Percentiles rank a stretch among this genome's conserved stretches.
These are phyloP conservation scores for Gliomastix tumulicola DNA, from an alignment of 2,329 filamentous ascomycete species.

Conservation along the genomic window DNA sequence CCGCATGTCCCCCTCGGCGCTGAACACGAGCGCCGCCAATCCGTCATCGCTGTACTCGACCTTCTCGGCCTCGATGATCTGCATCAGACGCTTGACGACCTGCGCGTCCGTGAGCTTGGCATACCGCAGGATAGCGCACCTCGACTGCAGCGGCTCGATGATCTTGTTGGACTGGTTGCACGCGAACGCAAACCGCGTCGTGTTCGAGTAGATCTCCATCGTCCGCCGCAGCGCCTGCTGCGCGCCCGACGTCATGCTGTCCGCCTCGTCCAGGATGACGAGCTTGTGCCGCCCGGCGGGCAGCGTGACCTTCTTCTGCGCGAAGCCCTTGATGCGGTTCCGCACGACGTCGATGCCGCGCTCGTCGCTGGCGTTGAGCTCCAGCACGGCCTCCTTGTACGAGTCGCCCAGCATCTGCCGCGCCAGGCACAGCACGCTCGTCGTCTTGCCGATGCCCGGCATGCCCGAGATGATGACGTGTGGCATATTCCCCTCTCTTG, in stretches of 20 bases:
- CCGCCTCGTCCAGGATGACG: slow-evolving; percentile 95
- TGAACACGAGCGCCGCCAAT: slow-evolving; percentile 92
- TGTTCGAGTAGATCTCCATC: slow-evolving; percentile 98
- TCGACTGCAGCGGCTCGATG: slow-evolving; percentile 95
- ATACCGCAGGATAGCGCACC: slow-evolving; percentile 93
- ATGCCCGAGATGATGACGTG: slow-evolving; percentile 99
- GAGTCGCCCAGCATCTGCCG: slow-evolving; percentile 84
- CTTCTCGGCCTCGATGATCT: slow-evolving; percentile 88
- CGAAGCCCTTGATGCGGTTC: slow-evolving; percentile 96
- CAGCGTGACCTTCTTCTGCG: slow-evolving; percentile 96
- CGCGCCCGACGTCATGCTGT: slow-evolving; percentile 95
- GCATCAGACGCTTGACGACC: slow-evolving; percentile 81
- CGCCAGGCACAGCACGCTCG: slow-evolving; percentile 87
- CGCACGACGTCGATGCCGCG: slow-evolving; percentile 96
- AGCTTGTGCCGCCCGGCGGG: slow-evolving; percentile 88
- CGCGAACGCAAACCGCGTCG: slow-evolving; percentile 93
- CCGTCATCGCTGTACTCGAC: slow-evolving; percentile 91
- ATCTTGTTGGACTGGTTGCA: slow-evolving; percentile 99
- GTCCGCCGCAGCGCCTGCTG: slow-evolving; percentile 92
- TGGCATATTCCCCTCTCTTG: slow-evolving; percentile 98
- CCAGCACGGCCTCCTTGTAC: slow-evolving; percentile 95
- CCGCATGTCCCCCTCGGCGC: slow-evolving; percentile 95
- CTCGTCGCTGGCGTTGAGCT: slow-evolving; percentile 95
- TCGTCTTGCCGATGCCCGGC: slow-evolving; percentile 98
- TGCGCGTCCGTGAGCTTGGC: slow-evolving; percentile 87